Evolutionary conservation across 495 filamentous ascomycete species (phyloP), one percentile per base, ranked within the genome.

Genomic region (Aspergillus sclerotiicarbonarius): DNA sequence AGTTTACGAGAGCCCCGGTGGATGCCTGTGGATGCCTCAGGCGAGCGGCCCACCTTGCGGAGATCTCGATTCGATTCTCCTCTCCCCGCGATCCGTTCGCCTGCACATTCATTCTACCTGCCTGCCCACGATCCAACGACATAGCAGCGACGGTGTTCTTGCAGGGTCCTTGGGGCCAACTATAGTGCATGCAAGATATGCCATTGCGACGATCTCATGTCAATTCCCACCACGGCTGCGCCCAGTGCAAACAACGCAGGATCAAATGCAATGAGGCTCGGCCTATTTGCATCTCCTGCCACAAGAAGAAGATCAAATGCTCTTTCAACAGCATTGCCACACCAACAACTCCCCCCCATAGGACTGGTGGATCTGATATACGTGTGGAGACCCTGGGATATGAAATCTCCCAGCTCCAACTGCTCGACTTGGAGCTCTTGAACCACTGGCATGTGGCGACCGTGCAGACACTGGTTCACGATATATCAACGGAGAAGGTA

Each of bases 231-330:
- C 48, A 56, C 21, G 64, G 61, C 15, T 67, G 65, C 29, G 20
- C 21, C 21, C 53, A 64, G 44, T 67, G 65, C 55, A 67, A 67
- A 37, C 48, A 52, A 37, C 65, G 65, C 8, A 46, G 60, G 25
- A 63, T 62, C 16, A 67, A 65, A 59, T 67, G 65, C 41, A 62
- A 67, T 29, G 65, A 67, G 21, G 32, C 30, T 5, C 62, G 55
- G 7, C 65, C 65, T 12, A 35, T 25, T 15, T 67, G 65, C 35
- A 37, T 31, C 4, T 56, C 51, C 12, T 67, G 65, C 49, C 50
- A 31, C 6, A 53, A 43, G 35, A 59, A 58, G 39, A 46, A 54
- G 1, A 19, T 61, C 4, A 8, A 31, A 6, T 67, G 62, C 37
- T 18, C 35, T 9, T 64, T 59, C 46, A 18, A 44, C 0, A 51